These are phyloP conservation scores for Fusarium ramigenum DNA, from an alignment of 2,329 filamentous ascomycete species.

Conservation along the genomic window DNA sequence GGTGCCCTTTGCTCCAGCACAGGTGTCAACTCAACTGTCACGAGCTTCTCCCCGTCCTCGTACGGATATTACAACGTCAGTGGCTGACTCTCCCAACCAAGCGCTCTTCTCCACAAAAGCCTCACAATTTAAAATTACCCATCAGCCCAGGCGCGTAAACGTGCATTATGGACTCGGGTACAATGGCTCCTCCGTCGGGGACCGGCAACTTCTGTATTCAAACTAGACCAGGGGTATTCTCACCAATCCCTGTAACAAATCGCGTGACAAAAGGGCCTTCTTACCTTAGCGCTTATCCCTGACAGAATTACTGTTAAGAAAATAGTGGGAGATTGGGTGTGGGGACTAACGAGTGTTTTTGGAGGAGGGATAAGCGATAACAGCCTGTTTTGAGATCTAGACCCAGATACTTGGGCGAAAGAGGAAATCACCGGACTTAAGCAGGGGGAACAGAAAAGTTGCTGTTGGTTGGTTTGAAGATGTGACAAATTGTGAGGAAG, in stretches of 20 bases:
- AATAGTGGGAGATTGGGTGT: accelerated
- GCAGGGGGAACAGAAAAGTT: neutral
- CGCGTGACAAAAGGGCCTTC: constrained; percentile 26
- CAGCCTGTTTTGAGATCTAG: constrained; percentile 20
- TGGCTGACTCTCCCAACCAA: neutral
- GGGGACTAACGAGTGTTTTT: neutral
- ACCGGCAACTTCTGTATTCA: constrained; percentile 21
- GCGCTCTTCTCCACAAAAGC: neutral
- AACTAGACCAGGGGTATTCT: constrained; percentile 19
- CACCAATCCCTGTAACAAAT: neutral
- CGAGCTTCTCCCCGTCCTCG: neutral
- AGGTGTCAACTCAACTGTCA: neutral
- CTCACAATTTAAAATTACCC: constrained; percentile 3
- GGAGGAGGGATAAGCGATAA: neutral
- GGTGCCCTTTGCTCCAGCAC: neutral
- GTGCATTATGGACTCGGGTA: neutral
- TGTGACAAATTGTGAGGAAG: neutral
- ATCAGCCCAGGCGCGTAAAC: neutral
- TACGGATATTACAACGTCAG: neutral
- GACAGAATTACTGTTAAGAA: neutral
- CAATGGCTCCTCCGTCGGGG: neutral
- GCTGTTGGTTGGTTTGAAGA: neutral
- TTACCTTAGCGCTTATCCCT: neutral
- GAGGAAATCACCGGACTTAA: constrained; percentile 30
- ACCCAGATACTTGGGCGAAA: constrained; percentile 14